Percentiles rank a stretch among this genome's conserved stretches.
Evolutionary conservation across 2,329 filamentous ascomycete genomes (phyloP).

Genomic region (Fonsecaea erecta): DNA sequence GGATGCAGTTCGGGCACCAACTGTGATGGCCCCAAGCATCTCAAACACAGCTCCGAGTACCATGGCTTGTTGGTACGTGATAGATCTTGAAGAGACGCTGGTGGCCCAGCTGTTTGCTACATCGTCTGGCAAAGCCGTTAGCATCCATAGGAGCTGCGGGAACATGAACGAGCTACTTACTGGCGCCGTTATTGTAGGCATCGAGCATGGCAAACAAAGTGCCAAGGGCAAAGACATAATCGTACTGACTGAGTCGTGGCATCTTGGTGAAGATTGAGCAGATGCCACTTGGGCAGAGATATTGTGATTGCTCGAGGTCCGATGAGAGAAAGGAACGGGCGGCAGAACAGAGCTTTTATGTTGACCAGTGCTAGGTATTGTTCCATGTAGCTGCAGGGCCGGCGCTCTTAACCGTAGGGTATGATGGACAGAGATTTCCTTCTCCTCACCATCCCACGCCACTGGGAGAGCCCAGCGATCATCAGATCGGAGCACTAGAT

Average conservation of each 20-base stretch:
- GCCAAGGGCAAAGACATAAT: conserved; percentile 75
- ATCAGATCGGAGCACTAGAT: conserved; percentile 2
- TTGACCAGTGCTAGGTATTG: background rate
- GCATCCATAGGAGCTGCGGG: background rate
- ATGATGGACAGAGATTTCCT: background rate
- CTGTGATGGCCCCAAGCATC: conserved; percentile 68
- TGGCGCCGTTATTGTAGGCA: conserved; percentile 79
- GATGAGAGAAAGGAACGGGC: background rate
- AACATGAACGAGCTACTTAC: conserved; percentile 54
- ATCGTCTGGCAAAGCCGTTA: conserved; percentile 63
- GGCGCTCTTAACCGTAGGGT: conserved; percentile 3
- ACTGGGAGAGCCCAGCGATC: background rate
- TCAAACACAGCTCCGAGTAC: conserved; percentile 69
- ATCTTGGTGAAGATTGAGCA: conserved; percentile 10
- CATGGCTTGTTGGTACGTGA: conserved; percentile 72
- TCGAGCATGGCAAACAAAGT: conserved; percentile 76
- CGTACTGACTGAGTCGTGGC: conserved; percentile 54
- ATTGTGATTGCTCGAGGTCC: background rate
- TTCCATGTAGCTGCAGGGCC: background rate
- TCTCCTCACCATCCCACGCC: background rate
- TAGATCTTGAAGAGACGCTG: conserved; percentile 77
- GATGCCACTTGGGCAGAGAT: background rate
- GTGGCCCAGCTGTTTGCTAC: conserved; percentile 84
- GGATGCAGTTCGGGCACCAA: conserved; percentile 71
- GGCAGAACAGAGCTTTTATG: conserved; percentile 11